Evolutionary conservation across 1,284 basidiomycete genomes (phyloP).

Genomic region (Hypsizygus ulmarius): DNA sequence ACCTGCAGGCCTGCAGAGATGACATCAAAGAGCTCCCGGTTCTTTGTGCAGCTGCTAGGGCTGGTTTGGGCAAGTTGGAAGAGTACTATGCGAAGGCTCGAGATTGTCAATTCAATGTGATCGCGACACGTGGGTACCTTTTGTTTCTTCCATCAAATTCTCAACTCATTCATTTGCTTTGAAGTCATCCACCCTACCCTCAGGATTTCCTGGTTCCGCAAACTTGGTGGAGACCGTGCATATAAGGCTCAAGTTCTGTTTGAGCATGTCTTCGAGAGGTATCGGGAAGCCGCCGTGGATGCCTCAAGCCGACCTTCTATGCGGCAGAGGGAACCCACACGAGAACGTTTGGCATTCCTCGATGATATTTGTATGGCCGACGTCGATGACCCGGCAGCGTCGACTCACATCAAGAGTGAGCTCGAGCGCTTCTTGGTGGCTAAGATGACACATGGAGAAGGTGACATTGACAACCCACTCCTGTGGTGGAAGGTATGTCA

Average conservation of each 20-base stretch:
- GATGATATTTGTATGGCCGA: slow-evolving; percentile 3
- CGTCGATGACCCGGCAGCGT: slow-evolving; percentile 2
- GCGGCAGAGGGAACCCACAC: neutral
- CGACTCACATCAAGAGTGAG: neutral
- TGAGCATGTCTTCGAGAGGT: slow-evolving; percentile 1
- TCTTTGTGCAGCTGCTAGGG: neutral
- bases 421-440: slow-evolving; percentile 1
- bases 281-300: neutral
- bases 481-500: slow-evolving; percentile 12
- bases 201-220: slow-evolving; percentile 7
- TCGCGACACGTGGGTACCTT: neutral
- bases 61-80: neutral
- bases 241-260: slow-evolving; percentile 2
- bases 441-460: neutral
- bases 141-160: neutral
- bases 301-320: neutral
- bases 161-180: neutral
- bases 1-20: neutral
- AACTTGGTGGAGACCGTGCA: neutral
- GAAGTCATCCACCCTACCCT: slow-evolving; percentile 11
- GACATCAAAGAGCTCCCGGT: slow-evolving; percentile 1
- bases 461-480: slow-evolving; percentile 2
- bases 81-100: slow-evolving; percentile 1
- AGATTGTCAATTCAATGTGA: slow-evolving; percentile 1
- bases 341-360: neutral